A percentile compares a stretch with the other conserved stretches of the same genome.
Evolutionary conservation across 2,329 filamentous ascomycete species (phyloP).

Genomic region (Huntiella abstrusa): DNA sequence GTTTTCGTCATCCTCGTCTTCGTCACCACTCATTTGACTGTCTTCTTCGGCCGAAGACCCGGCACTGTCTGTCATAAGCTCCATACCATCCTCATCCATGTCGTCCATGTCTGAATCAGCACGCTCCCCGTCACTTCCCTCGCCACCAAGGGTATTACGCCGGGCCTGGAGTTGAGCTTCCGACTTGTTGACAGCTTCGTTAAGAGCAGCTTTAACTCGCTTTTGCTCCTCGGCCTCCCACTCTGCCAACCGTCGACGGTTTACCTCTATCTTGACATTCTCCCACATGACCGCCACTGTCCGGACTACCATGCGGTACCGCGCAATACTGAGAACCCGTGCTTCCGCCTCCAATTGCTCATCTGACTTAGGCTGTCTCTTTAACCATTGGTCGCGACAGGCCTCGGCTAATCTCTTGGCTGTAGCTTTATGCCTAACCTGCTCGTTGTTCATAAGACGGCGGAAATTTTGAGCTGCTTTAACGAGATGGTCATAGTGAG

Average conservation of each 20-base stretch:
- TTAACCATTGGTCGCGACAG: constrained; percentile 56
- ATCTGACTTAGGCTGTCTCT: constrained; percentile 52
- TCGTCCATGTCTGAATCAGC: constrained; percentile 21
- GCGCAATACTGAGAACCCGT: constrained; percentile 41
- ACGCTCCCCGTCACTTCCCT: constrained; percentile 28
- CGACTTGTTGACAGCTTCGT: constrained; percentile 53
- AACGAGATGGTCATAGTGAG: constrained; percentile 70
- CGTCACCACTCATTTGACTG: constrained; percentile 14
- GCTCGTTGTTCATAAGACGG: constrained; percentile 61
- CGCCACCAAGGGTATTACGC: constrained; percentile 22
- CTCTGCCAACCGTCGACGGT: constrained; percentile 36
- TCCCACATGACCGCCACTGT: constrained; percentile 41
- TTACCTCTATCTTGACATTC: constrained; percentile 42
- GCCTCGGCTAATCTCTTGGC: constrained; percentile 68
- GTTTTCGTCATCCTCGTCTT: constrained; percentile 20
- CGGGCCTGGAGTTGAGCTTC: constrained; percentile 49
- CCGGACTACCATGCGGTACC: constrained; percentile 54
- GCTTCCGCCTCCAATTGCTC: constrained; percentile 74
- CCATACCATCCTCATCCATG: constrained; percentile 24
- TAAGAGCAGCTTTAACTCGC: constrained; percentile 48
- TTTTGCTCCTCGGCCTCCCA: constrained; percentile 48
- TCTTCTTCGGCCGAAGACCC: constrained; percentile 19
- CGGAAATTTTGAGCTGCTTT: constrained; percentile 66
- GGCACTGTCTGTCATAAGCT: constrained; percentile 18
- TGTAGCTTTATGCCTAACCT: constrained; percentile 52